Percentiles rank a stretch among this genome's conserved stretches.
Evolutionary conservation across 495 filamentous ascomycete species (phyloP).

Genomic region (Penicillium parvum): DNA sequence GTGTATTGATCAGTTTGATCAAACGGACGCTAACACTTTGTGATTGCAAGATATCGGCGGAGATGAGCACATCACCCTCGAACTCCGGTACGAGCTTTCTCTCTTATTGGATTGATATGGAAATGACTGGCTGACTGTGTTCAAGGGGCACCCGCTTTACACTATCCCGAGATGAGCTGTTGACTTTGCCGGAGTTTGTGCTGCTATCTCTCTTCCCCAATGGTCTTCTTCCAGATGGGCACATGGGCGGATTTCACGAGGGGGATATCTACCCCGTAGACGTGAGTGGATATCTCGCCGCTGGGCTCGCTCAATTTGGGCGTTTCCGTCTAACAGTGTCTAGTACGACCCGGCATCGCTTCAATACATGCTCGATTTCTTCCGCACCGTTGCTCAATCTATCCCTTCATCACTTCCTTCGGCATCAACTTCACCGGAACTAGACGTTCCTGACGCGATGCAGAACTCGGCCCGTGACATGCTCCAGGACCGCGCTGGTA

Average conservation of each 20-base stretch:
- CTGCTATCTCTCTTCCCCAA: slow-evolving; percentile 98
- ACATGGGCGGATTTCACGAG: slow-evolving; percentile 89
- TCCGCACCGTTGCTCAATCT: slow-evolving; percentile 89
- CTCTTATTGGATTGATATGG: neutral
- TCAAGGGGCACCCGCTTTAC: slow-evolving; percentile 85
- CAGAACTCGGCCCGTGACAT: slow-evolving; percentile 67
- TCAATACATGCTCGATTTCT: slow-evolving; percentile 99
- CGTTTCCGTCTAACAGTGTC: slow-evolving; percentile 52
- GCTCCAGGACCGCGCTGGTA: slow-evolving; percentile 86
- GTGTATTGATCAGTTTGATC: too few relatives aligned
- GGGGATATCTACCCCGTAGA: slow-evolving; percentile 95
- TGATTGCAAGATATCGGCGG: slow-evolving; percentile 64
- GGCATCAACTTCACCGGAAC: slow-evolving; percentile 54
- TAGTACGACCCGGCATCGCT: slow-evolving; percentile 96
- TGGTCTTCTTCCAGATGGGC: slow-evolving; percentile 93
- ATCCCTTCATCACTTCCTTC: slow-evolving; percentile 71
- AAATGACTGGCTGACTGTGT: slow-evolving; percentile 6
- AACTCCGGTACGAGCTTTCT: slow-evolving; percentile 68
- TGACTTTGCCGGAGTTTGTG: slow-evolving; percentile 95
- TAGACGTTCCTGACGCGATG: slow-evolving; percentile 64
- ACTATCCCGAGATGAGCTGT: slow-evolving; percentile 87
- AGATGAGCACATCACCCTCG: slow-evolving; percentile 93
- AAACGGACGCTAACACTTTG: neutral
- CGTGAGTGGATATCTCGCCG: slow-evolving; percentile 53
- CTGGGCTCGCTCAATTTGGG: slow-evolving; percentile 4